Conservation (phyloP, 331 rosid genomes). For the Arachis monticola region DNA sequence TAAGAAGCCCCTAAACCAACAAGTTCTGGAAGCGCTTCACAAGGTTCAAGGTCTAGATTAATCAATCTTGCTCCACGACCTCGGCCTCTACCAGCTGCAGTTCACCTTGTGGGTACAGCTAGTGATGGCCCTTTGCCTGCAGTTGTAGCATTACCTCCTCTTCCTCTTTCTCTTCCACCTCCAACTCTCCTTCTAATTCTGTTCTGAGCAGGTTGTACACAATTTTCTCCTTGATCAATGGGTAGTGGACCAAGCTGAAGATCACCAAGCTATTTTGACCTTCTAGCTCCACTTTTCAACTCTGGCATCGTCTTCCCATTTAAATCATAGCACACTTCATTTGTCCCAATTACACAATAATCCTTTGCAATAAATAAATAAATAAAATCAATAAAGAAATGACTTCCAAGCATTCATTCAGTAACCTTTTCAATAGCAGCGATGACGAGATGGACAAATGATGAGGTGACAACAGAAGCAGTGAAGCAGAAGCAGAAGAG, state of each 20-base stretch:
- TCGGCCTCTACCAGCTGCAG: conserved; percentile 93
- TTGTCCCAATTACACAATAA: conserved; percentile 40
- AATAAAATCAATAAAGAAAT: conserved; percentile 20
- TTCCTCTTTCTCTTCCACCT: conserved; percentile 71
- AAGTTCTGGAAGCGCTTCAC: conserved; percentile 66
- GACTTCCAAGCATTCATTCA: conserved; percentile 23
- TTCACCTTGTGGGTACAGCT: conserved; percentile 81
- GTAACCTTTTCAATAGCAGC: conserved; percentile 12
- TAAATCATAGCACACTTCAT: conserved; percentile 75
- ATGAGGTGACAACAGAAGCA: no score
- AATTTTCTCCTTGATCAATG: conserved; percentile 74
- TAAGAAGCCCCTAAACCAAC: conserved; percentile 69
- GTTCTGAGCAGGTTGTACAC: conserved; percentile 71
- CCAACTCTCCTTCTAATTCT: conserved; percentile 84
- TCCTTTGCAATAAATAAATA: conserved; percentile 41
- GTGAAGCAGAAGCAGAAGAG: no score
- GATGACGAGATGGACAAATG: no score
- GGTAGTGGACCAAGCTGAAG: conserved; percentile 82
- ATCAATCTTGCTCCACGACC: conserved; percentile 66
- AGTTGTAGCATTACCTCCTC: conserved; percentile 80
- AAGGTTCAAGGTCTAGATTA: conserved; percentile 85
- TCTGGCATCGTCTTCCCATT: conserved; percentile 99
- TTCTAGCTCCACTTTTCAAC: conserved; percentile 98
- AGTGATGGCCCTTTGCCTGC: conserved; percentile 84
- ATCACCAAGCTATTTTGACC: conserved; percentile 93